Evolutionary conservation across 2,329 filamentous ascomycete genomes (phyloP).

Genomic region (Talaromyces marneffei): DNA sequence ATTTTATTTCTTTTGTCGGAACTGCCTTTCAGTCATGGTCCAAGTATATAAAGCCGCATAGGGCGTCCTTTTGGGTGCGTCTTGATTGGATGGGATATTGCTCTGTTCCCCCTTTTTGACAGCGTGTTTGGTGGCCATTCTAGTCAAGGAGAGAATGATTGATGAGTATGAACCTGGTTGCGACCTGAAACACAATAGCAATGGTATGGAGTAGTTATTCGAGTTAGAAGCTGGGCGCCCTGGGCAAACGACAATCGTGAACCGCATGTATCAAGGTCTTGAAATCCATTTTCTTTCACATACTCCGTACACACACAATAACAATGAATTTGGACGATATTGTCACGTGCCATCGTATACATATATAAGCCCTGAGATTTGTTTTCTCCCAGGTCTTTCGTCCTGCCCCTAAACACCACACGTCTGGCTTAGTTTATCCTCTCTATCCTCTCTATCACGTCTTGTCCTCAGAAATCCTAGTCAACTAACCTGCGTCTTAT

Average conservation of each 20-base stretch:
- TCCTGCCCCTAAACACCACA: background rate
- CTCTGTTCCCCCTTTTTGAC: background rate
- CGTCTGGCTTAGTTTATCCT: background rate
- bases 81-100: background rate
- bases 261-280: background rate
- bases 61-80: background rate
- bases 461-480: no score
- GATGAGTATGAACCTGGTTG: background rate
- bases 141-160: background rate
- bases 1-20: no score
- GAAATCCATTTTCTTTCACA: no score
- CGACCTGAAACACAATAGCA: no score
- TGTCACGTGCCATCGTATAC: background rate
- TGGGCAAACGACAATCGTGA: background rate
- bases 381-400: background rate
- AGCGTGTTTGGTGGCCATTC: background rate
- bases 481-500: no score
- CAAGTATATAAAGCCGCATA: background rate
- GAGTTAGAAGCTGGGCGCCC: background rate
- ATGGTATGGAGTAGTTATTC: no score
- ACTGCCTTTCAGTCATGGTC: no score
- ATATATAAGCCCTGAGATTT: background rate
- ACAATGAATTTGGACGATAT: background rate
- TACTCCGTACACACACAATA: no score
- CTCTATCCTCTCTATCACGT: background rate